Evolutionary conservation across 345 rosid genomes (phyloP), one percentile per base, ranked within the genome.

Genomic region (Bruguiera gymnorhiza): DNA sequence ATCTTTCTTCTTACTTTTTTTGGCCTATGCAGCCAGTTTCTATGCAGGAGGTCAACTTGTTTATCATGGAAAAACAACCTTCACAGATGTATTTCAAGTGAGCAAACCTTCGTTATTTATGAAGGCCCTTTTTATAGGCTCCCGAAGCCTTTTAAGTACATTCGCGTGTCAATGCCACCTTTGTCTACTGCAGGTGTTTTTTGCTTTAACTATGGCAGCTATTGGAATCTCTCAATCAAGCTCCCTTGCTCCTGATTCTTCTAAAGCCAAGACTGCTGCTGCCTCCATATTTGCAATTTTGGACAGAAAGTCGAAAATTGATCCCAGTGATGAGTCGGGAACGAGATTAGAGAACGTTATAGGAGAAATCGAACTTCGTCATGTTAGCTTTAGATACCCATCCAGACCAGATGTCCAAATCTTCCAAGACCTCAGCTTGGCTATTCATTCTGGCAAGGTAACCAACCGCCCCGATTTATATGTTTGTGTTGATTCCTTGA

Each of bases 401-500:
- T 73, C 76, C 53, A 85, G 98, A 70, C 95, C 90, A 0, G 93
- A 92, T 63, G 68, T 80, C 70, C 93, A 86, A 67, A 84, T 90
- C 69, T 79, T 92, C 62, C 84, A 71, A 52, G 91, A 87, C 70
- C 81, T 92, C 26, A 81, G 84, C 76, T 65, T 92, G 57, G 60
- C 86, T 30, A 92, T 89, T 83, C 87, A 73, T 1, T 84, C 94
- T 27, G 91, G 98, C 60, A 82, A 89, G 94, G 98, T 92, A 67
- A 62, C 39, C 31, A 20, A 55, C 8, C 2, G 5, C 4, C 16
- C 16, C 15, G 13, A 13, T 43, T 23, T 16, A 5, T 23, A 20
- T 24, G 16, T 15, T 24, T 24, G 24, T 55, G 60, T 23, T 21
- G 29, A 3, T 55, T 55, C 16, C 29, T 55, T 55, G 24, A 55